phyloP scores from a whole-genome alignment of 805 yeast species.

The Kurtzmaniella fragi region DNA sequence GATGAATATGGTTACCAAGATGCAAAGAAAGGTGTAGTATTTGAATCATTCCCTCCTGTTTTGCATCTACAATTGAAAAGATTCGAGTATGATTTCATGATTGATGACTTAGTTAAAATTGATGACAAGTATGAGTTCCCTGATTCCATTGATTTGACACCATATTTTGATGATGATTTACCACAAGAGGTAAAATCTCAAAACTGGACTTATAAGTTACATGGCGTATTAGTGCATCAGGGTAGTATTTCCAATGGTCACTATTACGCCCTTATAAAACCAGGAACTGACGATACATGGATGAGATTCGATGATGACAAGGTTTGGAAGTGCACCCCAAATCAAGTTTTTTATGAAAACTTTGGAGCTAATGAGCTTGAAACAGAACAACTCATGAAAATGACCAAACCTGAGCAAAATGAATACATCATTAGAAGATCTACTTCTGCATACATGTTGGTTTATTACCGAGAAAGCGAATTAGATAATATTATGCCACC shows the following conservation, averaged over 20 bases:
- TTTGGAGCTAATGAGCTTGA: conserved; percentile 72
- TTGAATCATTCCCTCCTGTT: conserved; percentile 86
- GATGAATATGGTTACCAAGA: conserved; percentile 88
- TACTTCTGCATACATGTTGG: conserved; percentile 96
- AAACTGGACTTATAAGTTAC: conserved; percentile 75
- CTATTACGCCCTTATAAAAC: conserved; percentile 90
- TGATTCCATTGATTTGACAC: conserved; percentile 70
- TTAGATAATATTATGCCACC: conserved; percentile 56
- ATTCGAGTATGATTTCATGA: conserved; percentile 89
- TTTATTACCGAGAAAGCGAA: conserved; percentile 69
- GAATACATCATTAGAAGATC: conserved; percentile 67
- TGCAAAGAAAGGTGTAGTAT: conserved; percentile 94
- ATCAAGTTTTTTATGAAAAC: conserved; percentile 87
- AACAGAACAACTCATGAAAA: conserved; percentile 41
- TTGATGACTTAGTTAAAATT: conserved; percentile 82
- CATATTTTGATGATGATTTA: conserved; percentile 63
- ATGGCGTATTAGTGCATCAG: conserved; percentile 92
- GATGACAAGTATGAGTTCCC: conserved; percentile 92
- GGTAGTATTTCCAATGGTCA: conserved; percentile 97
- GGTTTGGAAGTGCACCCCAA: conserved; percentile 80
- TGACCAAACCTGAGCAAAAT: conserved; percentile 58
- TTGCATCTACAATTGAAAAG: conserved; percentile 89
- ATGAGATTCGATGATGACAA: conserved; percentile 91
- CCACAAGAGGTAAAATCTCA: conserved; percentile 39
- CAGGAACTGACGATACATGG: conserved; percentile 61